Evolutionary conservation across 192 early-diverging fungal species (phyloP).

Genomic region (Paraglomus brasilianum): DNA sequence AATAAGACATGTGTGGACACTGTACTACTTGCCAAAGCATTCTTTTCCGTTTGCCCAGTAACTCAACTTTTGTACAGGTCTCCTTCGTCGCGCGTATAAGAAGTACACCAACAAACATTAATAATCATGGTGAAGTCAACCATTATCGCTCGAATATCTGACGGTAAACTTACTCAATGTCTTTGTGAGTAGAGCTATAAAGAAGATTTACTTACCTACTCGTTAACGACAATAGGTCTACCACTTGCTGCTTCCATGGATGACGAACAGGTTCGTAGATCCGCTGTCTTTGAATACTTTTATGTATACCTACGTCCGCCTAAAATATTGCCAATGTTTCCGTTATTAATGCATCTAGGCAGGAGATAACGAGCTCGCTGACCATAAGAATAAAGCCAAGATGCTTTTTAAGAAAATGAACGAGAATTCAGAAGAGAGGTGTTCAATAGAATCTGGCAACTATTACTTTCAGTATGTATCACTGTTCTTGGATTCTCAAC

Average conservation of each 20-base stretch:
- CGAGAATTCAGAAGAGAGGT: slow-evolving; percentile 81
- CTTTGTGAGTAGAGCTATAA: background rate
- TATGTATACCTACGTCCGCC: background rate
- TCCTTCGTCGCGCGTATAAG: too few species aligned
- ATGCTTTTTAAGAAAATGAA: slow-evolving; percentile 88
- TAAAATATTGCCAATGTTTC: background rate
- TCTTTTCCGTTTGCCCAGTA: too few species aligned
- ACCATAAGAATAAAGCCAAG: slow-evolving; percentile 93
- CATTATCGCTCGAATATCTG: slow-evolving; percentile 89
- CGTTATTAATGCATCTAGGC: slow-evolving; percentile 26
- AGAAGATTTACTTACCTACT: background rate
- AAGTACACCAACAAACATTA: too few species aligned
- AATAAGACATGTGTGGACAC: too few species aligned
- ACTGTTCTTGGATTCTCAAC: background rate
- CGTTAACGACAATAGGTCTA: slow-evolving; percentile 47
- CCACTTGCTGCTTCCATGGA: slow-evolving; percentile 95
- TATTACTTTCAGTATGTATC: slow-evolving; percentile 81
- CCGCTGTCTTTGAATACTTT: background rate
- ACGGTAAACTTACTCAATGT: slow-evolving; percentile 48
- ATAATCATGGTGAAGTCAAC: slow-evolving; percentile 90
- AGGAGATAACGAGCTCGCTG: slow-evolving; percentile 79
- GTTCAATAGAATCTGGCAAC: slow-evolving; percentile 91
- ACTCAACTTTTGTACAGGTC: too few species aligned
- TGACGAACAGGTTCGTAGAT: slow-evolving; percentile 74
- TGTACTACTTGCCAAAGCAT: too few species aligned